phyloP scores from a whole-genome alignment of 768 basidiomycete species.

The Tephrocybe rancida region DNA sequence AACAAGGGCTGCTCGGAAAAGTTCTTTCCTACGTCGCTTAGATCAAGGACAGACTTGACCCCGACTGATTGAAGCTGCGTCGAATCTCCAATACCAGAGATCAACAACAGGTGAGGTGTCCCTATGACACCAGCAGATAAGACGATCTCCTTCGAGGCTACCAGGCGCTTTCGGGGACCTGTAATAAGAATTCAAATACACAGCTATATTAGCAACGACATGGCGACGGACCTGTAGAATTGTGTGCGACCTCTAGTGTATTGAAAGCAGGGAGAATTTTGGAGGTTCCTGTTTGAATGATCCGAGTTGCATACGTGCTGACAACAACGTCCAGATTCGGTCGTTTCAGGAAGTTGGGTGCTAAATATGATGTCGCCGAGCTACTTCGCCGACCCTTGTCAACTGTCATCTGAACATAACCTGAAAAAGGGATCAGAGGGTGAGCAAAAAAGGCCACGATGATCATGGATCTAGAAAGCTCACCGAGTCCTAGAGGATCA shows the following conservation, averaged over 20 bases:
- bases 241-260: neutral
- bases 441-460: neutral
- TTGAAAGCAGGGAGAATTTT: neutral
- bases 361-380: no score
- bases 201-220: neutral
- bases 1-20: no score
- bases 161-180: neutral
- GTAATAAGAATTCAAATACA: neutral
- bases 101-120: slow-evolving; percentile 36
- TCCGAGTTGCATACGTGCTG: neutral
- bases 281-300: neutral
- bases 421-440: no score
- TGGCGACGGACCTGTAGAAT: neutral
- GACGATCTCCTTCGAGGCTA: neutral
- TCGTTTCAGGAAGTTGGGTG: no score
- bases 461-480: neutral
- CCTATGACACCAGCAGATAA: slow-evolving; percentile 32
- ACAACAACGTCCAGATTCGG: neutral
- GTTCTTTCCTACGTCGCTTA: no score
- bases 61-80: slow-evolving; percentile 19
- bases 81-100: slow-evolving; percentile 32
- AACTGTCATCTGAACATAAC: neutral
- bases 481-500: slow-evolving; percentile 27
- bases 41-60: slow-evolving; percentile 25
- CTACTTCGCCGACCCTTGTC: neutral